These are phyloP conservation scores for Aspergillus funiculosus DNA, from an alignment of 495 filamentous ascomycete species.

Conservation along the genomic window DNA sequence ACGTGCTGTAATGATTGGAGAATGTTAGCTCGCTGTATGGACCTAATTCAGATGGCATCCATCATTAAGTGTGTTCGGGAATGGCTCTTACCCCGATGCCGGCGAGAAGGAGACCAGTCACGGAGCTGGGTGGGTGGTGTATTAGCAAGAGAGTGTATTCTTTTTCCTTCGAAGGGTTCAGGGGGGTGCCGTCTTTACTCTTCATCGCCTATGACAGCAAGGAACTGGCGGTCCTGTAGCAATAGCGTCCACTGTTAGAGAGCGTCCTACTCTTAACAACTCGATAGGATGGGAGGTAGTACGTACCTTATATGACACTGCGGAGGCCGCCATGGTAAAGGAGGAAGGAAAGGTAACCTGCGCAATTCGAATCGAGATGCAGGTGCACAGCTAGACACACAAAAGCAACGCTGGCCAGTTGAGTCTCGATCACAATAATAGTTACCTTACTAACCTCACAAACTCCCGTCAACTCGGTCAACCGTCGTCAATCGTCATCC, in stretches of 20 bases:
- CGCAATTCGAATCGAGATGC: neutral
- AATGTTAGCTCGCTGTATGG: conserved; percentile 7
- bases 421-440: conserved; percentile 11
- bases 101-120: conserved; percentile 89
- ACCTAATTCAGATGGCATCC: neutral
- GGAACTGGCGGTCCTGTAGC: conserved; percentile 78
- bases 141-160: conserved; percentile 14
- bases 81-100: conserved; percentile 76
- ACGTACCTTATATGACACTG: conserved; percentile 39
- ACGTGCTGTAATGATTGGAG: conserved; percentile 52
- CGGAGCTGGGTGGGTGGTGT: conserved; percentile 90
- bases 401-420: neutral
- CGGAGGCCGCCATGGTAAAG: conserved; percentile 33
- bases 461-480: too few relatives aligned
- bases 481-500: conserved; percentile 20
- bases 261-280: neutral
- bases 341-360: neutral
- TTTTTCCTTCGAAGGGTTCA: neutral
- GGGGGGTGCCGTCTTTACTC: conserved; percentile 43
- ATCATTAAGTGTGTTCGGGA: neutral
- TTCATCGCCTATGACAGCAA: conserved; percentile 97
- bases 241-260: conserved; percentile 6
- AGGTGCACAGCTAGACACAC: neutral
- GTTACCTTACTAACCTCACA: too few relatives aligned
- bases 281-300: neutral